These are phyloP conservation scores for Cyberlindnera mississippiensis DNA, from an alignment of 805 yeast genomes.

Conservation along the genomic window DNA sequence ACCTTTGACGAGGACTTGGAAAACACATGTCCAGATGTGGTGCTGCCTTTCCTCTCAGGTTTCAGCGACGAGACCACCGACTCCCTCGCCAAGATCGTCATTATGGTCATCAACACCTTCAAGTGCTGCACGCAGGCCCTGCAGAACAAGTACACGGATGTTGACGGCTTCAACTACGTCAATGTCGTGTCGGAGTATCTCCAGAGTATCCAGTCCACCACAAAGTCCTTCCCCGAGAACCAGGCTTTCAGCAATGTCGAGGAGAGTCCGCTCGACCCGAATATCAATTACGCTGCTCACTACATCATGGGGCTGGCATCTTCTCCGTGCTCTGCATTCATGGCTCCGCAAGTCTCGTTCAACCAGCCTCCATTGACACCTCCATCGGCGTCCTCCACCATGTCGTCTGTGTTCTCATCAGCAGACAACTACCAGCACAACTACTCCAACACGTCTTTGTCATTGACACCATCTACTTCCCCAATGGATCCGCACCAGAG, in stretches of 20 bases:
- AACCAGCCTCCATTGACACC: slow-evolving; percentile 28
- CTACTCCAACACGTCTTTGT: slow-evolving; percentile 16
- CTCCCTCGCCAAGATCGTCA: slow-evolving; percentile 14
- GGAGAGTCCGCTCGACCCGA: slow-evolving; percentile 10
- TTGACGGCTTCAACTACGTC: slow-evolving; percentile 26
- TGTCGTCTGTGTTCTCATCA: slow-evolving; percentile 22
- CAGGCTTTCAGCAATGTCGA: slow-evolving; percentile 11
- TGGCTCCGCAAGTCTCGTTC: slow-evolving; percentile 17
- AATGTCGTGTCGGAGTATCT: slow-evolving; percentile 29
- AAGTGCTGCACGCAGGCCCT: slow-evolving; percentile 22
- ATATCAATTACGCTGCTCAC: slow-evolving; percentile 5
- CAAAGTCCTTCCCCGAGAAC: slow-evolving; percentile 12
- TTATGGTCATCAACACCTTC: slow-evolving; percentile 19
- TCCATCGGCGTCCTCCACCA: slow-evolving; percentile 31
- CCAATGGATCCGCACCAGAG: slow-evolving; percentile 13
- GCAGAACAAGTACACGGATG: slow-evolving; percentile 20
- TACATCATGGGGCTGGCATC: slow-evolving; percentile 14
- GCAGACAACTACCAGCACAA: slow-evolving; percentile 9
- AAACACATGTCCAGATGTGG: slow-evolving; percentile 23
- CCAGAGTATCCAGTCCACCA: slow-evolving; percentile 22
- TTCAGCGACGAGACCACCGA: slow-evolving; percentile 17
- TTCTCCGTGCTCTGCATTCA: slow-evolving; percentile 6
- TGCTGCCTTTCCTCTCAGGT: slow-evolving; percentile 26
- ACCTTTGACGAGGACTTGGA: slow-evolving; percentile 26
- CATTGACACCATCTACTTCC: slow-evolving; percentile 17